A percentile compares a stretch with the other conserved stretches of the same genome.
These are phyloP conservation scores for Hypsizygus marmoreus DNA, from an alignment of 768 basidiomycete genomes.

Conservation along the genomic window DNA sequence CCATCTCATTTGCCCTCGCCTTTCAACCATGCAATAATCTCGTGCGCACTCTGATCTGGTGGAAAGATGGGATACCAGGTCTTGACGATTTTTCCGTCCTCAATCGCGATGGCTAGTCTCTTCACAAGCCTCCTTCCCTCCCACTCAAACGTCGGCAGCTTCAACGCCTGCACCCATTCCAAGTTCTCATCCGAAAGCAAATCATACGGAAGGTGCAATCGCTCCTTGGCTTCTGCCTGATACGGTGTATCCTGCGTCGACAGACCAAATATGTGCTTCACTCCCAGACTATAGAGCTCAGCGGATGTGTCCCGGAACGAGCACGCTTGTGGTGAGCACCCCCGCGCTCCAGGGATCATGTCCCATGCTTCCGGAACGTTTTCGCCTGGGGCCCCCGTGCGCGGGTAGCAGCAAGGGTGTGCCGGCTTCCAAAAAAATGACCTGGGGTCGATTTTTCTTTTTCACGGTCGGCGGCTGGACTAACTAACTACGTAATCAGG, in stretches of 20 bases:
- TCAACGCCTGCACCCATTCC: slow-evolving; percentile 15
- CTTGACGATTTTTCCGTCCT: slow-evolving; percentile 19
- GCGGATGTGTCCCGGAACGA: slow-evolving; percentile 21
- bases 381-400: slow-evolving; percentile 19
- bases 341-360: slow-evolving; percentile 24
- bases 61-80: slow-evolving; percentile 25
- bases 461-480: too few species aligned
- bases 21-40: slow-evolving; percentile 23
- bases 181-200: slow-evolving; percentile 20
- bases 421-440: too few species aligned
- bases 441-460: too few species aligned
- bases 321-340: slow-evolving; percentile 25
- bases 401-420: slow-evolving; percentile 24
- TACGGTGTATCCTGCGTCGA: slow-evolving; percentile 23
- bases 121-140: slow-evolving; percentile 18
- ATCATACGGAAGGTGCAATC: slow-evolving; percentile 21
- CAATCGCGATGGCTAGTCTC: slow-evolving; percentile 16
- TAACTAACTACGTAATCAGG: too few species aligned
- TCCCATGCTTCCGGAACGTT: slow-evolving; percentile 20
- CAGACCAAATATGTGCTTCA: slow-evolving; percentile 21
- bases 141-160: slow-evolving; percentile 23
- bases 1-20: slow-evolving; percentile 1
- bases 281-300: slow-evolving; percentile 18
- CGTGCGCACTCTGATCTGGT: slow-evolving; percentile 16
- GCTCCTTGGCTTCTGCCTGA: slow-evolving; percentile 21